Percentiles rank a stretch among this genome's conserved stretches.
Evolutionary conservation across 352 stramenopile genomes (phyloP).

Genomic region (Phytophthora pini): DNA sequence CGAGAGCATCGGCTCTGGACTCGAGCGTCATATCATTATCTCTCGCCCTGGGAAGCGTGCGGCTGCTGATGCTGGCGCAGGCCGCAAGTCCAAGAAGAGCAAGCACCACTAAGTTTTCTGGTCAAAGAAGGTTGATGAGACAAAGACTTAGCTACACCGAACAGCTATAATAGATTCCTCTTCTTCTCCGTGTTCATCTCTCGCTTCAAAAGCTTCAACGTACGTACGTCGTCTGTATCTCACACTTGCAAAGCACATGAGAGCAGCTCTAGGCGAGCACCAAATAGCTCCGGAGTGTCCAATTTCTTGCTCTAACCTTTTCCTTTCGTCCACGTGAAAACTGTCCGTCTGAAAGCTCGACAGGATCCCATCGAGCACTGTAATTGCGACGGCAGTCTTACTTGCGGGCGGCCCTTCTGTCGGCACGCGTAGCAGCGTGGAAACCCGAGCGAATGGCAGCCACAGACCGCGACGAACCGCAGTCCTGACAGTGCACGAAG

Average conservation of each 20-base stretch:
- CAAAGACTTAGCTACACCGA: slow-evolving; percentile 27
- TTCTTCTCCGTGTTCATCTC: slow-evolving; percentile 40
- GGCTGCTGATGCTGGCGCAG: slow-evolving; percentile 8
- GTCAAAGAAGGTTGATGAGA: slow-evolving; percentile 7
- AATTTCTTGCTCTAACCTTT: slow-evolving; percentile 38
- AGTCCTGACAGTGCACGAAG: slow-evolving; percentile 99
- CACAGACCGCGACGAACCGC: slow-evolving; percentile 96
- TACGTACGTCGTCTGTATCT: slow-evolving; percentile 16
- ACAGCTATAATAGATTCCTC: slow-evolving; percentile 45
- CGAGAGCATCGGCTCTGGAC: slow-evolving; percentile 67
- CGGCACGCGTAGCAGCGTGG: slow-evolving; percentile 93
- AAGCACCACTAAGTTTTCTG: slow-evolving; percentile 21
- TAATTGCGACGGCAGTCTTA: slow-evolving; percentile 43
- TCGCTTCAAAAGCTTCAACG: slow-evolving; percentile 17
- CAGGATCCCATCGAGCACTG: slow-evolving; percentile 5
- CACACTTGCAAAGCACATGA: slow-evolving; percentile 27
- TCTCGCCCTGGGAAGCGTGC: slow-evolving; percentile 35
- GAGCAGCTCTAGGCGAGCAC: slow-evolving; percentile 17
- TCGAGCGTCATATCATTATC: slow-evolving; percentile 87
- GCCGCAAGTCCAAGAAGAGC: slow-evolving; percentile 41
- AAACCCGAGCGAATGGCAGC: slow-evolving; percentile 98
- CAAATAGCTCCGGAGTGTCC: slow-evolving; percentile 24
- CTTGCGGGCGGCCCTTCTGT: slow-evolving; percentile 87
- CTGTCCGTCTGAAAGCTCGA: slow-evolving; percentile 7
- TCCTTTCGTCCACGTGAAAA: slow-evolving; percentile 9